Conservation (phyloP, 768 basidiomycete species). For the Candolleomyces efflorescens region DNA sequence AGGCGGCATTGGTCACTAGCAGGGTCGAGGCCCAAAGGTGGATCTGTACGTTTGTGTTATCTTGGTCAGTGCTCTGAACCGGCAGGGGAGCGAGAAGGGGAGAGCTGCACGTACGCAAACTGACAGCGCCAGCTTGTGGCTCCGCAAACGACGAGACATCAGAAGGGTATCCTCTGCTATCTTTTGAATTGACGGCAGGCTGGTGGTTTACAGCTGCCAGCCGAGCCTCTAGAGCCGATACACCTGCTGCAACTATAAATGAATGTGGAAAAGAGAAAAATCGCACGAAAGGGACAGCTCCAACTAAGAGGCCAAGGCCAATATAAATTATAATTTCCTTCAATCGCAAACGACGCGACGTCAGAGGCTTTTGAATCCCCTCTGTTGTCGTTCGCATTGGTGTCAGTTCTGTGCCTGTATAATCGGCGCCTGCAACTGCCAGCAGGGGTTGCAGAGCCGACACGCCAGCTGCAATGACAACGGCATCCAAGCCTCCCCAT, state of each 20-base stretch:
- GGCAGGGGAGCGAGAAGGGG: no score
- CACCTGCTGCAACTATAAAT: no score
- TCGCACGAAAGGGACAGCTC: slow-evolving; percentile 71
- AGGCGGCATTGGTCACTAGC: slow-evolving; percentile 74
- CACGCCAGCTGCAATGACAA: slow-evolving; percentile 80
- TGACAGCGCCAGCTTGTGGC: no score
- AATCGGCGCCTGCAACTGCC: slow-evolving; percentile 57
- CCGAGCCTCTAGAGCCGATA: no score
- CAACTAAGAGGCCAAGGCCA: slow-evolving; percentile 66
- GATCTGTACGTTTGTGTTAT: no score
- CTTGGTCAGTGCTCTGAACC: no score
- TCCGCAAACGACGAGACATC: no score
- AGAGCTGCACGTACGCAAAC: no score
- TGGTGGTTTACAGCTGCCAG: no score
- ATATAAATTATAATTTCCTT: slow-evolving; percentile 65
- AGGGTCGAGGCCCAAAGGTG: slow-evolving; percentile 78
- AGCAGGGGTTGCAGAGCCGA: slow-evolving; percentile 77
- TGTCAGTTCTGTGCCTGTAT: slow-evolving; percentile 22
- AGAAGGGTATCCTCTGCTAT: no score
- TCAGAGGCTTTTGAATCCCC: slow-evolving; percentile 59
- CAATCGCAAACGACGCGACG: slow-evolving; percentile 51
- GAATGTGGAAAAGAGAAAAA: slow-evolving; percentile 29
- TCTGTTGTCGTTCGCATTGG: slow-evolving; percentile 40
- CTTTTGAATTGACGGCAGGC: no score
- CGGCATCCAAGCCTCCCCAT: slow-evolving; percentile 81